Evolutionary conservation across 1,284 basidiomycete genomes (phyloP), one percentile per base, ranked within the genome.

Genomic region (Paramarasmius palmivorus): DNA sequence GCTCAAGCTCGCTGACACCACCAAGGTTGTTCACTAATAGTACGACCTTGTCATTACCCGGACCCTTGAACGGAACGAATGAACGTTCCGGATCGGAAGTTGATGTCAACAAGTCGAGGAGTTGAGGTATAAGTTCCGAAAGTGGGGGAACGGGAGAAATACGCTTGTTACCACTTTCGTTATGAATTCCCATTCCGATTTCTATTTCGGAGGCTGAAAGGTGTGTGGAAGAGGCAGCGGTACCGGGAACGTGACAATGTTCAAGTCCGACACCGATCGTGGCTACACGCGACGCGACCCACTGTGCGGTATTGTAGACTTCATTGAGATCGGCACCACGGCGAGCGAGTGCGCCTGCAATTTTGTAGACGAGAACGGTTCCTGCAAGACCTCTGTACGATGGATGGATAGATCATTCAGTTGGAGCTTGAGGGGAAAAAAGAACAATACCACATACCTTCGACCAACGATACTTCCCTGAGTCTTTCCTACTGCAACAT

Each of bases 241-340:
- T 95, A 17, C 93, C 93, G 5, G 93, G 91, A 50, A 93, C 93
- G 69, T 96, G 93, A 61, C 91, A 93, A 69, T 97, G 95, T 44
- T 94, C 93, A 41, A 96, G 79, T n/a, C 92, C 93, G 45, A 90
- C 88, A 41, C 95, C 95, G 57, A 96, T 86, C 1, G 94, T 95
- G 4, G 83, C 94, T 14, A 90, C 68, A 44, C 80, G 78, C 8
- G 79, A 75, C 1, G 88, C 77, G 29, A 89, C 79, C 72, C 82
- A 86, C 66, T 89, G 77, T 0, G 92, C 89, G 9, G 89, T 62
- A 32, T 73, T 68, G 66, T 90, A 82, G 6, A 95, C 90, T 50
- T 90, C 81, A 47, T 90, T 82, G n/a, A 97, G 78, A 52, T 74
- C 73, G 0, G 75, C 87, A 2, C 92, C 92, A 45, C 78, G 71